Conservation (phyloP, 1,284 basidiomycete species). For the Malassezia sympodialis region DNA sequence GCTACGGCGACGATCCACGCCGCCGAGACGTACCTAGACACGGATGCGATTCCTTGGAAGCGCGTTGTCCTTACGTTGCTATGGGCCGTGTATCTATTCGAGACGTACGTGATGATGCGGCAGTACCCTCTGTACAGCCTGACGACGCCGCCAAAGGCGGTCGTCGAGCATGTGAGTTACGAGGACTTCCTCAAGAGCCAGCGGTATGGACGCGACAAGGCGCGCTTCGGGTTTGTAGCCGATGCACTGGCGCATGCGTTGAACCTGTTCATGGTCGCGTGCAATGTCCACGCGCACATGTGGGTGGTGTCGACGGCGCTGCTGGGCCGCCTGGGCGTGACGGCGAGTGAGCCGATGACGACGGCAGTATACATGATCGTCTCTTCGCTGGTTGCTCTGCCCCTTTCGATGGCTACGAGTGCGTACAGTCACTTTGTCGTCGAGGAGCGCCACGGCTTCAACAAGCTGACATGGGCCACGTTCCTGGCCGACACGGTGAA, state of each 20-base stretch:
- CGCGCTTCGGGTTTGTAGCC: conserved; percentile 67
- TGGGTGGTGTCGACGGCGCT: conserved; percentile 60
- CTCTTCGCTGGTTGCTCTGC: conserved; percentile 29
- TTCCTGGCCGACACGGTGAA: conserved; percentile 66
- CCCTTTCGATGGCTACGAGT: conserved; percentile 59
- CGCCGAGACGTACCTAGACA: conserved; percentile 21
- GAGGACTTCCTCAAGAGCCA: conserved; percentile 81
- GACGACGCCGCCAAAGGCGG: conserved; percentile 63
- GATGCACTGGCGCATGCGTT: conserved; percentile 64
- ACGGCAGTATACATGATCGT: conserved; percentile 62
- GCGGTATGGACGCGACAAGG: conserved; percentile 80
- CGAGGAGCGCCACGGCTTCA: conserved; percentile 91
- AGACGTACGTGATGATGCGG: conserved; percentile 72
- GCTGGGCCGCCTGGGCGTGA: conserved; percentile 17
- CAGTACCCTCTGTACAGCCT: conserved; percentile 76
- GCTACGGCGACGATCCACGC: neutral
- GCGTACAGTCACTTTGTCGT: conserved; percentile 84
- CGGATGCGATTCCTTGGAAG: conserved; percentile 59
- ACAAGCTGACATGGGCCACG: conserved; percentile 71
- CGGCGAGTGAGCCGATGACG: conserved; percentile 59
- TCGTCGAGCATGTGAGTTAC: conserved; percentile 62
- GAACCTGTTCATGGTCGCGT: conserved; percentile 63
- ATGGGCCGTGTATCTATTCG: conserved; percentile 69
- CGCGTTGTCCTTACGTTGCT: conserved; percentile 62
- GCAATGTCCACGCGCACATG: conserved; percentile 66